Conservation (phyloP, 1,284 basidiomycete genomes). For the Cutaneotrichosporon daszewskae region DNA sequence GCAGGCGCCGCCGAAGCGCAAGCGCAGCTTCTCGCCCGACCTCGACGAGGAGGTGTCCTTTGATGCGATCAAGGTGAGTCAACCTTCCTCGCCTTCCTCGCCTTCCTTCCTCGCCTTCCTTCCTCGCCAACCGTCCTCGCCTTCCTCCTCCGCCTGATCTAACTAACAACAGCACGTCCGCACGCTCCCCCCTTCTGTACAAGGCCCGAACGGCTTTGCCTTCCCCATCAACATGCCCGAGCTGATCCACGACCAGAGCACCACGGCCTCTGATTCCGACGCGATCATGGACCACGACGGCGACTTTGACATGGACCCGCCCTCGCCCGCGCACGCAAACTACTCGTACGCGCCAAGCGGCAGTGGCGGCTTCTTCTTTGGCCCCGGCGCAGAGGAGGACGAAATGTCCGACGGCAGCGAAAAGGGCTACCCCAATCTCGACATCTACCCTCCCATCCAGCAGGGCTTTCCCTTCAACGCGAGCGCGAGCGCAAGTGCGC, state of each 20-base stretch:
- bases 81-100: no score
- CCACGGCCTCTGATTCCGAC: slow-evolving; percentile 13
- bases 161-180: slow-evolving; percentile 13
- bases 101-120: no score
- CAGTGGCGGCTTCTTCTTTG: slow-evolving; percentile 41
- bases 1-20: slow-evolving; percentile 38
- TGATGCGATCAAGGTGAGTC: slow-evolving; percentile 5
- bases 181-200: slow-evolving; percentile 7
- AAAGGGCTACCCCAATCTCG: slow-evolving; percentile 12
- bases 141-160: no score
- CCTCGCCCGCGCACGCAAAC: slow-evolving; percentile 2
- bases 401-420: slow-evolving; percentile 21
- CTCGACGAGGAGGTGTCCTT: slow-evolving; percentile 10
- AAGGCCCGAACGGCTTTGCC: slow-evolving; percentile 8
- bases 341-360: slow-evolving; percentile 29
- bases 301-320: slow-evolving; percentile 26
- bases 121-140: no score
- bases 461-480: slow-evolving; percentile 13
- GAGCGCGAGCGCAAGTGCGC: slow-evolving; percentile 13
- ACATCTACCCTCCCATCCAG: slow-evolving; percentile 11
- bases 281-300: slow-evolving; percentile 36
- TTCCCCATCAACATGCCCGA: slow-evolving; percentile 30
- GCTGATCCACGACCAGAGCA: slow-evolving; percentile 28
- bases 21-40: slow-evolving; percentile 23
- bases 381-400: slow-evolving; percentile 44